phyloP scores from a whole-genome alignment of 225 moss, liverwort and hornwort genomes.

The Bryoerythrophyllum caledonicum region DNA sequence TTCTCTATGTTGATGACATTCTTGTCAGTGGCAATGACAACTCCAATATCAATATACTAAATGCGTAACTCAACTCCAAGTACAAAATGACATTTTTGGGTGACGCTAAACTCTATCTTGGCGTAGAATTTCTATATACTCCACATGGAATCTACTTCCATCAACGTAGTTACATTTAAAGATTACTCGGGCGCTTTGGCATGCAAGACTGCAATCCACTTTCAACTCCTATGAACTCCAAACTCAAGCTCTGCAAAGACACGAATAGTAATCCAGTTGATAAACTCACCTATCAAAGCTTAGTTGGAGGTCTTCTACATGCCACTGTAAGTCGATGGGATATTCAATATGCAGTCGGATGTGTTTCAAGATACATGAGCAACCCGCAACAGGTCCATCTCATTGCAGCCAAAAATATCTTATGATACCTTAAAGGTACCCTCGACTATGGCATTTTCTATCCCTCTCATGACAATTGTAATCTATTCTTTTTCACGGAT shows the following conservation, averaged over 20 bases:
- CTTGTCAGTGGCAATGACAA: no score
- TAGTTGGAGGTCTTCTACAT: not conserved
- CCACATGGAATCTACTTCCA: no score
- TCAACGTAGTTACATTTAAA: no score
- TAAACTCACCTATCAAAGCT: not conserved
- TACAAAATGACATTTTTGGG: no score
- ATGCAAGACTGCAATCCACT: not conserved
- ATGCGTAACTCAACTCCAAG: no score
- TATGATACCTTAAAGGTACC: not conserved
- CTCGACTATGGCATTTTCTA: not conserved
- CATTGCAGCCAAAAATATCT: not conserved
- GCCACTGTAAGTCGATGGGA: not conserved
- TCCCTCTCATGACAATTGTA: rapidly evolving
- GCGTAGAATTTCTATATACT: no score
- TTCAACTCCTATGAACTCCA: not conserved
- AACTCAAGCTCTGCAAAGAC: not conserved
- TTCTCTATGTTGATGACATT: no score
- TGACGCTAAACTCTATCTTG: no score
- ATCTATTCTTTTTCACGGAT: not conserved
- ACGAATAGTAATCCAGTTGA: not conserved
- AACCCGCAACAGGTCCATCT: not conserved
- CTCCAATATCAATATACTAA: no score
- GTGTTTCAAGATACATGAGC: not conserved
- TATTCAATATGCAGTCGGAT: not conserved
- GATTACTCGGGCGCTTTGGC: no score